Base-by-base conservation (phyloP, 805 yeast genomes). In the Pichia californica region DNA sequence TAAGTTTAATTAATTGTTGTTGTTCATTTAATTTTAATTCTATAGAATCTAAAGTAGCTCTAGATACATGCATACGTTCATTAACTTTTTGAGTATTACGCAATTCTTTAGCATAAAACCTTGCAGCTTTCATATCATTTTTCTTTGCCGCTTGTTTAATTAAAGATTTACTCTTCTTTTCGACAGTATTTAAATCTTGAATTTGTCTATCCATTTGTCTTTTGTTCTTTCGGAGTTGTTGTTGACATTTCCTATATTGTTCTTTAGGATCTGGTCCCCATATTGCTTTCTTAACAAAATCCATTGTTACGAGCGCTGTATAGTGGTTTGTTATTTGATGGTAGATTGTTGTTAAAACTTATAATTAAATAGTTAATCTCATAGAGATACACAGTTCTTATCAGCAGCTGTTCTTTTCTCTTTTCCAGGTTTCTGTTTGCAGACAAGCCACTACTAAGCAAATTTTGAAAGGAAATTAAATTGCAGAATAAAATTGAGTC, bases 251-350 rank as follows among this genome's bases (percentile, higher is more conserved):
- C 44, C 93, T 67, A 72, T 77, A 79, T 56, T 83, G 95, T 56
- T 87, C 98, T 56, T 83, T 82, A 33, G 97, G 96, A 58, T 89
- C 96, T 0, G 98, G 97, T 0, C 99, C 99, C 83, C 94, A 91
- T 31, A 91, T 81, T 4, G 89, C 85, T 59, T 82, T 81, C 66
- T 87, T 89, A 28, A 91, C 62, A 60, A 72, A 83, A 58, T 91
- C 88, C 98, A 91, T 91, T n/a, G n/a, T n/a, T n/a, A n/a, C n/a
- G n/a, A n/a, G n/a, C n/a, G n/a, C n/a, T n/a, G n/a, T n/a, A n/a
- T n/a, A n/a, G n/a, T n/a, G n/a, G n/a, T n/a, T n/a, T n/a, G n/a
- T n/a, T n/a, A n/a, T n/a, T n/a, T n/a, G n/a, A n/a, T n/a, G n/a
- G n/a, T n/a, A n/a, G n/a, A n/a, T n/a, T n/a, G n/a, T n/a, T n/a